phyloP scores from a whole-genome alignment of 164 flowering plant genomes.

The Hamamelis virginiana region DNA sequence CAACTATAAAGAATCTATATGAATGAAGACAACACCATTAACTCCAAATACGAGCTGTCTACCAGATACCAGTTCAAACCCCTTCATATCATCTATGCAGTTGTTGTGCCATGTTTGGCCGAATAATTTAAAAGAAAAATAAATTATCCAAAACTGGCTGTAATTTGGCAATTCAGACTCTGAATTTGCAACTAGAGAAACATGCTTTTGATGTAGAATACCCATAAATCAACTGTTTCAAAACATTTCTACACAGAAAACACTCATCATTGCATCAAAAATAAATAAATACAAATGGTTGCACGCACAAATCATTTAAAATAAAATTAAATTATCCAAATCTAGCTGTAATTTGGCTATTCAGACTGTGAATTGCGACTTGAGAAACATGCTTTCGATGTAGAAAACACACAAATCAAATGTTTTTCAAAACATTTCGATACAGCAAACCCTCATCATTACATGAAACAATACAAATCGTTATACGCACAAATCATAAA shows the following conservation, averaged over 20 bases:
- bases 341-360: background rate
- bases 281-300: background rate
- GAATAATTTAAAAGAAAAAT: no score
- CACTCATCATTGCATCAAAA: background rate
- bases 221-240: background rate
- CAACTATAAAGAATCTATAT: no score
- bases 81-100: no score
- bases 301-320: no score
- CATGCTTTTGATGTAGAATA: background rate
- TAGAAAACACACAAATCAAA: background rate
- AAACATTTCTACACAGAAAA: background rate
- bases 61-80: no score
- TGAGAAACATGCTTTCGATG: background rate
- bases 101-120: no score
- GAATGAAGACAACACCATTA: no score
- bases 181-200: background rate
- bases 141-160: no score
- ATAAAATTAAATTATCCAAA: no score
- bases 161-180: background rate
- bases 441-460: background rate
- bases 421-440: background rate
- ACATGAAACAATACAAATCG: background rate
- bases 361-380: background rate
- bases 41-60: no score
- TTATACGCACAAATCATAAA: background rate